These are phyloP conservation scores for Fusarium concolor DNA, from an alignment of 2,329 filamentous ascomycete species.

Conservation along the genomic window DNA sequence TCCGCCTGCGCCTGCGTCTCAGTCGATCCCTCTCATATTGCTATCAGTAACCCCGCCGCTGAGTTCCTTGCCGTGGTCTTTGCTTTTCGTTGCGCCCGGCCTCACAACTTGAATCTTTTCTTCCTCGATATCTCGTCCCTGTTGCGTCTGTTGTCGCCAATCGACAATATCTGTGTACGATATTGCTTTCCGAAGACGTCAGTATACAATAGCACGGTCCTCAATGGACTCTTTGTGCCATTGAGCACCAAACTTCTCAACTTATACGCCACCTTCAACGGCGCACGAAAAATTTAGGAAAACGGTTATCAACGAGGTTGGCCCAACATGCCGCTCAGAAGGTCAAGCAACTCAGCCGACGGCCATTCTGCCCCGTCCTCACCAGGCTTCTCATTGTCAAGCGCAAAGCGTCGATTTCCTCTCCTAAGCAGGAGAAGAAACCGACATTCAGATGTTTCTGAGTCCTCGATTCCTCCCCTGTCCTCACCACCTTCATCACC, in stretches of 20 bases:
- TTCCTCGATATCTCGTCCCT: constrained; percentile 16
- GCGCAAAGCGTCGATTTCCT: constrained; percentile 49
- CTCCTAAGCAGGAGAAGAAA: constrained; percentile 47
- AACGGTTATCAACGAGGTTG: constrained; percentile 10
- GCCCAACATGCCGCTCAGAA: constrained; percentile 44
- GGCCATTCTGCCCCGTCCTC: constrained; percentile 40
- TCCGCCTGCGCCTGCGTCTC: constrained; percentile 27
- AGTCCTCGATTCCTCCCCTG: constrained; percentile 34
- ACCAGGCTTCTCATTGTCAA: constrained; percentile 39
- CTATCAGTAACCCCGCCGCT: constrained; percentile 33
- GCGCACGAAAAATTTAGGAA: constrained; percentile 5
- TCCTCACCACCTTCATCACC: constrained; percentile 23
- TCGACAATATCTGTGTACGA: neutral
- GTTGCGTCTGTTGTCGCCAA: constrained; percentile 13
- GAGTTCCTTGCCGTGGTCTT: constrained; percentile 22
- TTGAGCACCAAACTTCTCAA: constrained; percentile 31
- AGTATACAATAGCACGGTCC: constrained; percentile 7
- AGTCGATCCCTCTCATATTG: constrained; percentile 36
- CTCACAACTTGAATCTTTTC: constrained; percentile 23
- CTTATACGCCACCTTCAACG: constrained; percentile 4
- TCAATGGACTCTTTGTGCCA: constrained; percentile 36
- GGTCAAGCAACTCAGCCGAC: constrained; percentile 44
- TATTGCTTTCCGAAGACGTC: constrained; percentile 5
- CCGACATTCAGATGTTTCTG: constrained; percentile 38
- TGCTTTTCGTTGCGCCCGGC: constrained; percentile 28